Evolutionary conservation across 331 rosid species (phyloP).

Genomic region (Malus hybrid): DNA sequence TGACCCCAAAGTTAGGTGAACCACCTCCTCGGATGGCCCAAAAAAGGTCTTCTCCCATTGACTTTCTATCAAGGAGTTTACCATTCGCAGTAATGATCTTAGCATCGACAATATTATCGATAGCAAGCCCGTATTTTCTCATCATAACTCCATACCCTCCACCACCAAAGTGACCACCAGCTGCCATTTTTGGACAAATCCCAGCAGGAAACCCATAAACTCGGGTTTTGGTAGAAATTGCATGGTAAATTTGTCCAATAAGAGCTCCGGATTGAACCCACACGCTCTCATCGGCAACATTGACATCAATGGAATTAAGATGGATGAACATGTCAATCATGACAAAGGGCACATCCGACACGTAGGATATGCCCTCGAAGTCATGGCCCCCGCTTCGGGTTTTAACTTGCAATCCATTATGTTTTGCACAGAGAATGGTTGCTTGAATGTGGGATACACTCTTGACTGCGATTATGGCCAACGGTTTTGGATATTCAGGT

Average conservation of each 20-base stretch:
- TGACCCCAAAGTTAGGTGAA: conserved; percentile 60
- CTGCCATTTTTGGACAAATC: conserved; percentile 51
- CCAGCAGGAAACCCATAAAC: conserved; percentile 54
- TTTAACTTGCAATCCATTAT: conserved; percentile 2
- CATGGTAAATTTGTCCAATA: conserved; percentile 54
- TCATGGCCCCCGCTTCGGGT: conserved; percentile 68
- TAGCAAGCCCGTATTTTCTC: conserved; percentile 44
- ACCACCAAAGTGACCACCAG: conserved; percentile 59
- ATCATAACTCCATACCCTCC: conserved; percentile 65
- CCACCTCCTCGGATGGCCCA: conserved; percentile 79
- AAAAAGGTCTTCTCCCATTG: conserved; percentile 66
- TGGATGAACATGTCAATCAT: conserved; percentile 51
- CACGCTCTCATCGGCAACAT: conserved; percentile 17
- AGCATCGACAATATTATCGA: conserved; percentile 45
- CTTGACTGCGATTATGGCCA: conserved; percentile 40
- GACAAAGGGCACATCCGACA: conserved; percentile 35
- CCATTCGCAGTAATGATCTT: conserved; percentile 44
- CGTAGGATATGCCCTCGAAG: conserved; percentile 52
- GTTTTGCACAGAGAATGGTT: conserved; percentile 34
- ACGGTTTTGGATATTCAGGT: conserved; percentile 38
- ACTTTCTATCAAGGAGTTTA: conserved; percentile 24
- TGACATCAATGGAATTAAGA: conserved; percentile 30
- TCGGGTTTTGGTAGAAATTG: conserved; percentile 36
- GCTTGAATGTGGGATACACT: conserved; percentile 42
- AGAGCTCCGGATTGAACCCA: conserved; percentile 49